Evolutionary conservation across 768 basidiomycete genomes (phyloP), one percentile per base, ranked within the genome.

Genomic region (Macrolepiota albuminosa): DNA sequence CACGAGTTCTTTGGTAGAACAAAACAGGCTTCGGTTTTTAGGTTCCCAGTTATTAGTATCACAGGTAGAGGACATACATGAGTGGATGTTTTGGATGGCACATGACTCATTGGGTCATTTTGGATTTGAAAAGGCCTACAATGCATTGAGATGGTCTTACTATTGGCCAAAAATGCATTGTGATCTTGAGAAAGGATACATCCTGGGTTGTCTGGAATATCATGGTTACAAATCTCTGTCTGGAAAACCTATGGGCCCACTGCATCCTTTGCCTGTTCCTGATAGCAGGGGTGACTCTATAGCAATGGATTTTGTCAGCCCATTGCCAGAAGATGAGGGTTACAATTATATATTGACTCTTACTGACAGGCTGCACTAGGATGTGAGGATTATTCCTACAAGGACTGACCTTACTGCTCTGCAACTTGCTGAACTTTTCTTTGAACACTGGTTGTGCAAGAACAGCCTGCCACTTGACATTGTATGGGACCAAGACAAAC

Each of bases 221-320:
- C 45, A 46, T 1, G 0, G 4, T 2, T 26, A 24, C 4, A 46
- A 24, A 10, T 46, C 2, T 0, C 4, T 21, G 0, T 24, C 24
- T 2, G 0, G 0, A 0, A 1, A 24, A 4, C 24, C 9, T 0
- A 24, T 26, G 2, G 10, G 21, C 2, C 45, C 45, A 10, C 11
- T 46, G 1, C 45, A 46, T 6, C 24, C 24, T 0, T 24, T 46
- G 45, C 45, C 10, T 0, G 4, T 46, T 2, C 21, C 45, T 4
- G 21, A 46, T 13, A 5, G 10, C 4, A 1, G 9, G 45, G 9
- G 45, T 2, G 4, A 46, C 9, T 24, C 45, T 24, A 11, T 46
- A 2, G 21, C 4, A 1, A 46, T 46, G 8, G 45, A 46, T 5
- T 46, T 46, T 26, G 24, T 46, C 1, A 1, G 21, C 21, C 21